Evolutionary conservation across 2,329 filamentous ascomycete genomes (phyloP).

Genomic region (Pseudogymnoascus sp.): DNA sequence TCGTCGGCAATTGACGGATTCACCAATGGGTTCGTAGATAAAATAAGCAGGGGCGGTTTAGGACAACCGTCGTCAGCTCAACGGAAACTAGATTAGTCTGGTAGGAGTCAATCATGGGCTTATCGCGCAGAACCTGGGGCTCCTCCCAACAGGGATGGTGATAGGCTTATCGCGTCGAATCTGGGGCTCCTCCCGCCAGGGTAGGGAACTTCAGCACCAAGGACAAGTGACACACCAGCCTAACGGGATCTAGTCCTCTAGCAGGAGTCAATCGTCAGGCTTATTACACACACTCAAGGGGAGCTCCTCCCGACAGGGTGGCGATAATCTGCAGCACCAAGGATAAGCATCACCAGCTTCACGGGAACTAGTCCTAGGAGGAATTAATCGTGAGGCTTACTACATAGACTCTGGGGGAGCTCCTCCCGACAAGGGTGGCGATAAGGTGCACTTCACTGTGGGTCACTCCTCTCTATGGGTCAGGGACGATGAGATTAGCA

Average conservation of each 20-base stretch:
- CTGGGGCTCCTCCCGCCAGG: background rate
- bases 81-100: background rate
- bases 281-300: background rate
- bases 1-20: background rate
- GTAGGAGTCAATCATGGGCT: background rate
- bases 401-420: background rate
- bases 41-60: background rate
- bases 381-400: background rate
- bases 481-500: background rate
- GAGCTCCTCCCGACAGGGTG: background rate
- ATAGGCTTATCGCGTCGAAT: background rate
- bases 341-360: background rate
- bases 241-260: background rate
- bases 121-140: background rate
- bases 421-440: background rate
- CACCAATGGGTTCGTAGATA: too few relatives aligned
- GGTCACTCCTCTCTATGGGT: background rate
- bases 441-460: background rate
- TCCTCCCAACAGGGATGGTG: background rate
- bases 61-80: background rate
- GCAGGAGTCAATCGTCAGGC: background rate
- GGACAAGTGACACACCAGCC: background rate
- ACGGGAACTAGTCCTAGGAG: background rate
- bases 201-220: background rate
- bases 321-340: background rate